phyloP scores from a whole-genome alignment of 2,329 filamentous ascomycete species.

The Lecanosticta acicola region DNA sequence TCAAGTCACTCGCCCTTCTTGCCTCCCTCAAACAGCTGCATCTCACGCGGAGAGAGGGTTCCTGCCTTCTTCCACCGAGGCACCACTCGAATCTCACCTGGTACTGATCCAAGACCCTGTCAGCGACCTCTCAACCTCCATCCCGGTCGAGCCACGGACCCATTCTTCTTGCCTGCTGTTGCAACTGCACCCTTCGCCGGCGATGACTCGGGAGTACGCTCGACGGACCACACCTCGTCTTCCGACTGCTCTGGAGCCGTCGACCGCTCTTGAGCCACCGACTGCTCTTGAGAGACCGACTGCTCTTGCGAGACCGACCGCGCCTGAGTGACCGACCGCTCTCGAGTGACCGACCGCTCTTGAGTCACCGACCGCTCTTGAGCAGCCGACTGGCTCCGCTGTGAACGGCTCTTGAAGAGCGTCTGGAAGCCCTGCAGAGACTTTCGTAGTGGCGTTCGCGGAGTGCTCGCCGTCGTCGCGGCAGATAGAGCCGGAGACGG shows the following conservation, averaged over 20 bases:
- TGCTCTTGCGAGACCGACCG: neutral
- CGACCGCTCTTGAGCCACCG: neutral
- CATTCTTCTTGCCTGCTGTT: no score
- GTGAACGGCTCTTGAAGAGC: neutral
- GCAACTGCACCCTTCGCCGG: no score
- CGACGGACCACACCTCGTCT: neutral
- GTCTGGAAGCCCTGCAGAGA: neutral
- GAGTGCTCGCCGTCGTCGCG: neutral
- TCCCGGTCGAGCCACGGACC: no score
- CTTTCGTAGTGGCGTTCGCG: neutral
- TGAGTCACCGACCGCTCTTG: neutral
- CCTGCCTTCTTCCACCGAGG: no score
- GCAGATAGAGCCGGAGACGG: neutral
- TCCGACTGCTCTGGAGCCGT: no score
- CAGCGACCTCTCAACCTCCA: no score
- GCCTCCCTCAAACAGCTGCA: no score
- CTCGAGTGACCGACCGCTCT: no score
- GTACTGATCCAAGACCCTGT: no score
- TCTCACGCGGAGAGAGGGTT: no score
- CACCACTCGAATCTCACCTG: no score
- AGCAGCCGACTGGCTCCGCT: neutral
- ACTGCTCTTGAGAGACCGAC: neutral
- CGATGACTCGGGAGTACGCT: neutral
- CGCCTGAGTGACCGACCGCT: neutral
- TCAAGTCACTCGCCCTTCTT: no score